Base-by-base conservation (phyloP, 495 filamentous ascomycete genomes). In the Podospora conica region DNA sequence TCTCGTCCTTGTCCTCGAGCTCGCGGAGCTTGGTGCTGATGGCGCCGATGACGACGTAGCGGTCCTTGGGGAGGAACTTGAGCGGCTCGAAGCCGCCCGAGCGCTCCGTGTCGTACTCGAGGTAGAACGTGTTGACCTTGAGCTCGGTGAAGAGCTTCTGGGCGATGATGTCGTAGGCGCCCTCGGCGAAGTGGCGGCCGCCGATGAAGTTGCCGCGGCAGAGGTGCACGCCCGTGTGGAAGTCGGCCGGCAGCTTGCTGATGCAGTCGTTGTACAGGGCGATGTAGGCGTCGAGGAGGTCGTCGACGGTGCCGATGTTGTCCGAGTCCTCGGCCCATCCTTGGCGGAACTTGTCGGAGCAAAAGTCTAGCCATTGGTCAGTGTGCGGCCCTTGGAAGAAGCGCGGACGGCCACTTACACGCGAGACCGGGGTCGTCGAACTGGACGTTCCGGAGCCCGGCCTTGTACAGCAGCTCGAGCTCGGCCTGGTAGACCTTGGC, bases 181-280 rank as follows among this genome's bases (percentile, higher is more conserved):
- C 91, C 75, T 91, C 88, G 63, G 87, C 86, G 77, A 95, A 93
- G 79, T 91, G 87, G n/a, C 88, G 82, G 53, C 85, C 85, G 63
- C 86, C 85, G 70, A 90, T 86, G 76, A 92, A 92, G 80, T 93
- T 95, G 58, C 91, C 91, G 60, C 89, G 85, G 82, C 91, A 92
- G 59, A 93, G 79, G 71, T 93, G 91, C 6, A 93, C 86, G 64
- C 90, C 90, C 21, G 90, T 80, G 77, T 91, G 88, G 75, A 91
- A 82, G 68, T 91, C 87, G n/a, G 81, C 75, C 0, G 87, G 86
- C 3, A 85, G 80, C 57, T 83, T 79, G 69, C 83, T 77, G 75
- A 92, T 81, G 74, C 83, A 85, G 76, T 88, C 86, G 74, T 93
- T 93, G 82, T 93, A 92, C 64, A 90, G 82, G 65, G 81, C 80